These are phyloP conservation scores for Ophiocordyceps camponoti-floridani DNA, from an alignment of 2,329 filamentous ascomycete species.

Conservation along the genomic window DNA sequence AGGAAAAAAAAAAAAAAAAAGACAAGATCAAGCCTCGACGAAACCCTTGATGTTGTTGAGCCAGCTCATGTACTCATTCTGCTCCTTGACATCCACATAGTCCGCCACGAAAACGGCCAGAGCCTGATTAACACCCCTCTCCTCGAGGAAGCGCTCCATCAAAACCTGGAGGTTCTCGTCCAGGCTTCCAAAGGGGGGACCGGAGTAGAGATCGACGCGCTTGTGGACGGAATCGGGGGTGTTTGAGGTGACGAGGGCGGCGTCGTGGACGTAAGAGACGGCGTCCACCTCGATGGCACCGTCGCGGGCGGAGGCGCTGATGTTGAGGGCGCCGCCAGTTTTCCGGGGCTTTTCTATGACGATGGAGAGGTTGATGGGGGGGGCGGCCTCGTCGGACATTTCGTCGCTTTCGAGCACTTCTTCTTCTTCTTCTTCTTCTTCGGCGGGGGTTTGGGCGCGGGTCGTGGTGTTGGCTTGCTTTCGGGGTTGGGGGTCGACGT, in stretches of 20 bases:
- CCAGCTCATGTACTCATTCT: conserved; percentile 90
- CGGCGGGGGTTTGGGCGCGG: conserved; percentile 30
- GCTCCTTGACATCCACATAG: conserved; percentile 97
- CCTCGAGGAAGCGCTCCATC: conserved; percentile 85
- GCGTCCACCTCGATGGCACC: conserved; percentile 78
- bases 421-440: conserved; percentile 16
- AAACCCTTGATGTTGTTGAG: conserved; percentile 75
- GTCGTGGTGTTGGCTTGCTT: conserved; percentile 23
- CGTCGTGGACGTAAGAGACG: conserved; percentile 70
- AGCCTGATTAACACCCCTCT: conserved; percentile 74
- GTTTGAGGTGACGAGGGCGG: conserved; percentile 58
- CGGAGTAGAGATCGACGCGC: conserved; percentile 66
- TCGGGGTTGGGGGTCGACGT: no score
- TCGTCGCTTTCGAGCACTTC: conserved; percentile 29
- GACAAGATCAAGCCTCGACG: conserved; percentile 42
- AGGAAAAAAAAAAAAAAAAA: not conserved
- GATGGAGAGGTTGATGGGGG: conserved; percentile 71
- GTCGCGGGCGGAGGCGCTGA: conserved; percentile 75
- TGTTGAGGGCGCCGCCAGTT: conserved; percentile 52
- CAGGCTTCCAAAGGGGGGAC: conserved; percentile 82
- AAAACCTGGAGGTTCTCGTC: conserved; percentile 90
- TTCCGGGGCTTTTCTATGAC: conserved; percentile 75
- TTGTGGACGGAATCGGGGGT: conserved; percentile 61
- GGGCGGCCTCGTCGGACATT: conserved; percentile 37
- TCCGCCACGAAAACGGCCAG: conserved; percentile 85